phyloP scores from a whole-genome alignment of 306 rosid species.

The Astragalus membranaceus region DNA sequence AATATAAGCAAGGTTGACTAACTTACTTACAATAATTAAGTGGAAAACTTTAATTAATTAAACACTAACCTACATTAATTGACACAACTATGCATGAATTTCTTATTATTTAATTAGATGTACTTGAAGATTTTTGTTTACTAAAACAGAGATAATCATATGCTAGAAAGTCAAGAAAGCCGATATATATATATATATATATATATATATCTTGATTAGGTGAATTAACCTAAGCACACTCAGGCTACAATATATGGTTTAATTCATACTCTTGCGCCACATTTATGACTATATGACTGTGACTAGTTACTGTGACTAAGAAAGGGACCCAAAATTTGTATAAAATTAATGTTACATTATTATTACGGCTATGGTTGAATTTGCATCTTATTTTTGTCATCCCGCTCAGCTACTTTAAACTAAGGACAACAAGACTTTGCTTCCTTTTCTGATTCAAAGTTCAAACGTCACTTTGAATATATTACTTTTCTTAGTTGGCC shows the following conservation, averaged over 20 bases:
- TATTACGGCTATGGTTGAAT: constrained; percentile 2
- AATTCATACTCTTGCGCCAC: not conserved
- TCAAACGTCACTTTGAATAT: constrained; percentile 16
- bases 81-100: not conserved
- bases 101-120: not conserved
- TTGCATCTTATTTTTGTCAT: constrained; percentile 18
- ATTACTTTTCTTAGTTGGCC: constrained; percentile 8
- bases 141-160: not conserved
- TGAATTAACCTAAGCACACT: constrained; percentile 24
- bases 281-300: not conserved
- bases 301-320: constrained; percentile 4
- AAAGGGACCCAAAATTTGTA: constrained; percentile 12
- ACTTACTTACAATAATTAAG: not conserved
- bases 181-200: too few species aligned
- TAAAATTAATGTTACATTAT: not conserved
- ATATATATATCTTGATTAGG: constrained; percentile 38
- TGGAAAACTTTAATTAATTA: not conserved
- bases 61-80: not conserved
- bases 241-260: not conserved
- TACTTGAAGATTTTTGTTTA: not conserved
- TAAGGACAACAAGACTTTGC: constrained; percentile 19
- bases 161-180: constrained; percentile 28
- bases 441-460: constrained; percentile 17
- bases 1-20: not conserved
- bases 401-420: constrained; percentile 13